Evolutionary conservation across 2,329 filamentous ascomycete genomes (phyloP).

Genomic region (Arachnopeziza araneosa): DNA sequence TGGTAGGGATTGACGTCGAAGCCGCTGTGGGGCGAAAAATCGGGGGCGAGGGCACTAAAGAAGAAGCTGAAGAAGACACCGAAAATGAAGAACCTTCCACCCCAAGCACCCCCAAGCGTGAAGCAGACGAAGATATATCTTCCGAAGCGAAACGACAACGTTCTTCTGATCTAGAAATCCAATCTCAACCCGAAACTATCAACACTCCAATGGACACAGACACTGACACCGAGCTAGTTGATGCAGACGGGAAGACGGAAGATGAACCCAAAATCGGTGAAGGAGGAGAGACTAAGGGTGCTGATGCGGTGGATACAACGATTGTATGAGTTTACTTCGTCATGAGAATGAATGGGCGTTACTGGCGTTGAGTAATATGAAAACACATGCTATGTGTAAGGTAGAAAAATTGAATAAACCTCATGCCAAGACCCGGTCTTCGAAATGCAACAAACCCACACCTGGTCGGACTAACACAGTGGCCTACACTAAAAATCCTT

Average conservation of each 20-base stretch:
- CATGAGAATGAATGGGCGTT: too few relatives aligned
- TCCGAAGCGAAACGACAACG: slow-evolving; percentile 14
- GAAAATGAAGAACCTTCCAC: slow-evolving; percentile 19
- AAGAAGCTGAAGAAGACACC: slow-evolving; percentile 23
- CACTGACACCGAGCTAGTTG: slow-evolving; percentile 10
- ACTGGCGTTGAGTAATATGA: neutral
- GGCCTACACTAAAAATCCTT: too few relatives aligned
- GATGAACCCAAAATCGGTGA: slow-evolving; percentile 14
- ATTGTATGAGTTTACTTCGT: slow-evolving; percentile 11
- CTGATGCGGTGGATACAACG: slow-evolving; percentile 16
- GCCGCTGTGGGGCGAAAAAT: slow-evolving; percentile 53
- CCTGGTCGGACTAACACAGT: neutral
- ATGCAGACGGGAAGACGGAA: slow-evolving; percentile 1
- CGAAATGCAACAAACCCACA: neutral
- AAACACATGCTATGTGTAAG: neutral
- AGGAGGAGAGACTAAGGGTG: slow-evolving; percentile 8
- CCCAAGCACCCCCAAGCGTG: slow-evolving; percentile 46
- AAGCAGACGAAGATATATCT: slow-evolving; percentile 44
- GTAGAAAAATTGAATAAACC: neutral
- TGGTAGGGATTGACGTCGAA: slow-evolving; percentile 54
- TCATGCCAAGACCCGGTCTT: neutral
- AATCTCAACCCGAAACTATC: neutral
- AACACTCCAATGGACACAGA: slow-evolving; percentile 6
- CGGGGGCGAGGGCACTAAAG: slow-evolving; percentile 19
- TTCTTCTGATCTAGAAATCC: neutral